Evolutionary conservation across 2,329 filamentous ascomycete genomes (phyloP).

Genomic region (Didymella arachidicola): DNA sequence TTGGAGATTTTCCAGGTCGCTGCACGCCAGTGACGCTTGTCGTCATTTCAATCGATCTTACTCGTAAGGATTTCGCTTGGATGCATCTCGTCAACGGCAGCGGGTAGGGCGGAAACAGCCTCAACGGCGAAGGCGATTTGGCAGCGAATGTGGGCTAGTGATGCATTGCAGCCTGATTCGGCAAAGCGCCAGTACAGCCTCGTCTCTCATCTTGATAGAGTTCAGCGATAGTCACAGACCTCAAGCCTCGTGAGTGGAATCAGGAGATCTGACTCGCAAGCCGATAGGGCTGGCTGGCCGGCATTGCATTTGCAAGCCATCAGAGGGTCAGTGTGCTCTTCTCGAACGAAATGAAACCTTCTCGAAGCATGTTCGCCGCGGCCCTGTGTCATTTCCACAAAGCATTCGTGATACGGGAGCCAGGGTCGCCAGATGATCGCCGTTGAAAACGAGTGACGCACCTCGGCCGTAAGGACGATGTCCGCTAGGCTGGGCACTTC

Average conservation of each 20-base stretch:
- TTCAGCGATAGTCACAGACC: background rate
- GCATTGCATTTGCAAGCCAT: slow-evolving; percentile 1
- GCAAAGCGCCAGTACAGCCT: slow-evolving; percentile 13
- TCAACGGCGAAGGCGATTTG: slow-evolving; percentile 22
- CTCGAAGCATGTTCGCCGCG: slow-evolving; percentile 42
- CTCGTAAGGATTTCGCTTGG: slow-evolving; percentile 21
- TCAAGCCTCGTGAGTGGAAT: background rate
- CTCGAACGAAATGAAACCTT: slow-evolving; percentile 40
- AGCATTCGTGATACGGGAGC: slow-evolving; percentile 26
- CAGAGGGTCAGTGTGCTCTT: slow-evolving; percentile 1
- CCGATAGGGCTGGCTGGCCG: slow-evolving; percentile 17
- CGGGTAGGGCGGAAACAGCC: slow-evolving; percentile 23
- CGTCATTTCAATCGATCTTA: slow-evolving; percentile 19
- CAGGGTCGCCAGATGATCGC: slow-evolving; percentile 41
- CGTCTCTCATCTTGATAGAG: slow-evolving; percentile 6
- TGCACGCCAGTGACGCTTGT: slow-evolving; percentile 17
- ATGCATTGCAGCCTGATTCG: slow-evolving; percentile 8
- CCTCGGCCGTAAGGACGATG: slow-evolving; percentile 12
- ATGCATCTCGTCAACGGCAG: slow-evolving; percentile 22
- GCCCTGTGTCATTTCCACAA: slow-evolving; percentile 33
- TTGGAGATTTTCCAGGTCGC: slow-evolving; percentile 16
- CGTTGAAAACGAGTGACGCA: slow-evolving; percentile 44
- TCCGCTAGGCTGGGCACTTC: slow-evolving; percentile 23
- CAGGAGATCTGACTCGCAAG: slow-evolving; percentile 18
- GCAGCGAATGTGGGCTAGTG: slow-evolving; percentile 7